Percentiles rank a stretch among this genome's conserved stretches.
These are phyloP conservation scores for Debaryomyces maramus DNA, from an alignment of 805 yeast genomes.

Conservation along the genomic window DNA sequence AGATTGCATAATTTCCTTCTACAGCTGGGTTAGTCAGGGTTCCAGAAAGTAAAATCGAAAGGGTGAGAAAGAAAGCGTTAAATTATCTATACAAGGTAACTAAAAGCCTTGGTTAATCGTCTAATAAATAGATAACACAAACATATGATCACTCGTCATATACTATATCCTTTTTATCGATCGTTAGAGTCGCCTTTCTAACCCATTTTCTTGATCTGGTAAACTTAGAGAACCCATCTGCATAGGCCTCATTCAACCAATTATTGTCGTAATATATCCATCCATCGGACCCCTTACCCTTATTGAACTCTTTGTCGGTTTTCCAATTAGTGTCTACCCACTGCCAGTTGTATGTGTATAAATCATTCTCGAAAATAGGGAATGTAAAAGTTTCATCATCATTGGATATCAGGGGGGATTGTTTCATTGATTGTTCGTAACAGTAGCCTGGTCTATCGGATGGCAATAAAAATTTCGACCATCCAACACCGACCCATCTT, in stretches of 20 bases:
- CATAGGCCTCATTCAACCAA: constrained; percentile 44
- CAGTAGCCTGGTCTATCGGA: constrained; percentile 53
- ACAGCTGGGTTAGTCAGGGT: too few relatives aligned
- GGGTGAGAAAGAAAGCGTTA: too few relatives aligned
- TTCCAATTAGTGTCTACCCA: constrained; percentile 59
- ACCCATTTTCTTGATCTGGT: constrained; percentile 55
- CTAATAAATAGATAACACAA: too few relatives aligned
- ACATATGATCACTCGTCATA: constrained; percentile 14
- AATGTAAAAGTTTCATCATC: constrained; percentile 42
- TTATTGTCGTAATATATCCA: constrained; percentile 56
- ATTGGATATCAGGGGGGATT: constrained; percentile 26
- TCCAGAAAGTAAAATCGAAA: too few relatives aligned
- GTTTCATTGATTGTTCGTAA: constrained; percentile 33
- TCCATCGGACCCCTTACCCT: constrained; percentile 40
- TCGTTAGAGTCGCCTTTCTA: constrained; percentile 42
- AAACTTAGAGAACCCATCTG: constrained; percentile 49
- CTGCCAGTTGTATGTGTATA: constrained; percentile 48
- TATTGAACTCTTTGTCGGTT: constrained; percentile 42
- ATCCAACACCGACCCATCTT: constrained; percentile 62
- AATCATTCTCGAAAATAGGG: constrained; percentile 42
- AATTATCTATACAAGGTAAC: too few relatives aligned
- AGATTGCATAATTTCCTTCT: too few relatives aligned
- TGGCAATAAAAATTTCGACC: constrained; percentile 53
- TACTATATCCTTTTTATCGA: constrained; percentile 21
- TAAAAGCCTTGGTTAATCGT: too few relatives aligned